A percentile compares a stretch with the other conserved stretches of the same genome.
phyloP scores from a whole-genome alignment of 305 asterid genomes.

The Fraxinus latifolia region DNA sequence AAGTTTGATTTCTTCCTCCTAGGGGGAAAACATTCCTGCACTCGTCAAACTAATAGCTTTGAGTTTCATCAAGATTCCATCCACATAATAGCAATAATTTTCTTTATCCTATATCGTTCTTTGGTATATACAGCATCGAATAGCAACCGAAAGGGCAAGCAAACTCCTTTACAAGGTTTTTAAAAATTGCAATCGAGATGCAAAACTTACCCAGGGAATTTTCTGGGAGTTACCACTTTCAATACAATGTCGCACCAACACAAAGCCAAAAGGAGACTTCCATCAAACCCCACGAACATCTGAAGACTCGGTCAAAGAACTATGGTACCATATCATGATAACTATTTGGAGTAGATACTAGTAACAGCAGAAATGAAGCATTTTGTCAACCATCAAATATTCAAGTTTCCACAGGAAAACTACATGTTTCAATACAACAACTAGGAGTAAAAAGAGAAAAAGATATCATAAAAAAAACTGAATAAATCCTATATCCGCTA shows the following conservation, averaged over 20 bases:
- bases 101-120: neutral
- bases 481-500: neutral
- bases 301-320: neutral
- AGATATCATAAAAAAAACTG: neutral
- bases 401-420: neutral
- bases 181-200: neutral
- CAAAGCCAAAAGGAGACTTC: neutral
- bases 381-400: slow-evolving; percentile 2
- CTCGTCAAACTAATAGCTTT: neutral
- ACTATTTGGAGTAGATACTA: neutral
- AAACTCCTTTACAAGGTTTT: neutral
- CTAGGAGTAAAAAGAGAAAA: neutral
- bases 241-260: neutral
- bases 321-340: neutral
- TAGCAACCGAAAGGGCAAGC: neutral
- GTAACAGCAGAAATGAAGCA: neutral
- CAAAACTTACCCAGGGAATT: neutral
- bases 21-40: neutral
- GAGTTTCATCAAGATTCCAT: neutral
- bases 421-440: neutral
- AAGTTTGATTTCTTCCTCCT: neutral
- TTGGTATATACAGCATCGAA: neutral
- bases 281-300: neutral
- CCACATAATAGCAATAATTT: neutral
- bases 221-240: neutral